Evolutionary conservation across 2,329 filamentous ascomycete genomes (phyloP), one percentile per base, ranked within the genome.

Genomic region (Xylaria sp.): DNA sequence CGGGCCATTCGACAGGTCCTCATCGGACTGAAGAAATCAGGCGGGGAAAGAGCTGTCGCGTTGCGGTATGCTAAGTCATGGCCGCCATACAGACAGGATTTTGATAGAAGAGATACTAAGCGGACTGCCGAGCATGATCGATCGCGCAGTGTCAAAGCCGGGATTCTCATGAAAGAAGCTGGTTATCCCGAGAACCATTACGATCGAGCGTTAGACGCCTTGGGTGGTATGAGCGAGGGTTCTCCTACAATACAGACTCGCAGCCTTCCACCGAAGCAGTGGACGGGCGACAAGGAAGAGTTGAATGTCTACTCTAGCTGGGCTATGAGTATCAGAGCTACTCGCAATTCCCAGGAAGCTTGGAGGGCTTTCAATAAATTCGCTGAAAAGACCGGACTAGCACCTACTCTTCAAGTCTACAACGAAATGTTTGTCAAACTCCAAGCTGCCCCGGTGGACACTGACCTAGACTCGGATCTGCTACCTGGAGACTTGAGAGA

Each of bases 401-500:
- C 63, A 27, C 81, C 81, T 5, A 78, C 81, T 51, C 84, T 87
- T 66, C 80, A 81, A 66, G 84, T 90, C 57, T 91, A 90, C 73
- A 81, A 82, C 8, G 86, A 87, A 65, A 88, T 91, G 86, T 87
- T 91, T 70, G 76, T 84, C 63, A 91, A 90, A 74, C 80, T 91
- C 1, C 77, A 82, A 21, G 82, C 81, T 6, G 76, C 74, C 3
- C 71, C 75, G 3, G 73, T 78, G 27, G 69, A 75, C 21, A 58
- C 72, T 2, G 74, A 74, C 18, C 73, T 76, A 53, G 74, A 65
- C 29, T 54, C 65, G 2, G 63, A 64, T 40, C 68, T 83, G 16
- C 75, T 87, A 1, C 88, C 91, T 5, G 91, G 91, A 13, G 91
- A 92, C 72, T 82, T 82, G 47, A 83, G 79, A 69, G 88, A 91